Conservation (phyloP, 306 rosid genomes). For the Malus asiatica region DNA sequence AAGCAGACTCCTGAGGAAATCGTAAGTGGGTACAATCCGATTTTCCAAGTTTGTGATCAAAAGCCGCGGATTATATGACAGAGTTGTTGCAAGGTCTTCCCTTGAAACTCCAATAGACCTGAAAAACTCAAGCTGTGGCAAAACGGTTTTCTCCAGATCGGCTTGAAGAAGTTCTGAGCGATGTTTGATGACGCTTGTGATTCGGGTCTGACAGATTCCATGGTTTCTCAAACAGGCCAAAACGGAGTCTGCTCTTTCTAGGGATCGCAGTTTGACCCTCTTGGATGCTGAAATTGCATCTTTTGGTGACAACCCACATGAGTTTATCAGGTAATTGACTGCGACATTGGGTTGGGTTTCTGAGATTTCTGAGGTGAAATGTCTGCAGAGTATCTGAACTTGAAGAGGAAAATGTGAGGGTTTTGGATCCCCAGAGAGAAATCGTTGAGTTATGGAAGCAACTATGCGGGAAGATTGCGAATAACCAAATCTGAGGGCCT, state of each 20-base stretch:
- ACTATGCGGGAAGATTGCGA: not conserved
- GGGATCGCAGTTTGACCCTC: not conserved
- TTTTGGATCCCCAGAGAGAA: not conserved
- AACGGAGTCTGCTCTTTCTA: not conserved
- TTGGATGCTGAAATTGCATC: slow-evolving; percentile 3
- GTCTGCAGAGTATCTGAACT: not conserved
- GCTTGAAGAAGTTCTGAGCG: not conserved
- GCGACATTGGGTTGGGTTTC: not conserved
- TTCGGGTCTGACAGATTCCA: slow-evolving; percentile 16
- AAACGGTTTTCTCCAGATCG: slow-evolving; percentile 21
- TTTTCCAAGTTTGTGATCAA: slow-evolving; percentile 6
- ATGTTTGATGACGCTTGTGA: not conserved
- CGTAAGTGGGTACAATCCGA: slow-evolving; percentile 12
- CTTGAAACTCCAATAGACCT: slow-evolving; percentile 25
- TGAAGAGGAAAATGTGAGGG: not conserved
- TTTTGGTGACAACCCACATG: slow-evolving; percentile 21
- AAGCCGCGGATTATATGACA: not conserved
- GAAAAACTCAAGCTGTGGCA: slow-evolving; percentile 32
- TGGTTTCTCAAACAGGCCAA: slow-evolving; percentile 10
- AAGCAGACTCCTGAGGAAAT: slow-evolving; percentile 15
- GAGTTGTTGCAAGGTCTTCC: slow-evolving; percentile 6
- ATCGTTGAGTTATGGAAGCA: not conserved
- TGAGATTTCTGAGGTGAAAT: not conserved
- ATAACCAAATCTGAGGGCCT: not conserved
- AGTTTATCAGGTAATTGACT: slow-evolving; percentile 20